phyloP scores from a whole-genome alignment of 2,329 filamentous ascomycete species.

The Balansia obtecta region DNA sequence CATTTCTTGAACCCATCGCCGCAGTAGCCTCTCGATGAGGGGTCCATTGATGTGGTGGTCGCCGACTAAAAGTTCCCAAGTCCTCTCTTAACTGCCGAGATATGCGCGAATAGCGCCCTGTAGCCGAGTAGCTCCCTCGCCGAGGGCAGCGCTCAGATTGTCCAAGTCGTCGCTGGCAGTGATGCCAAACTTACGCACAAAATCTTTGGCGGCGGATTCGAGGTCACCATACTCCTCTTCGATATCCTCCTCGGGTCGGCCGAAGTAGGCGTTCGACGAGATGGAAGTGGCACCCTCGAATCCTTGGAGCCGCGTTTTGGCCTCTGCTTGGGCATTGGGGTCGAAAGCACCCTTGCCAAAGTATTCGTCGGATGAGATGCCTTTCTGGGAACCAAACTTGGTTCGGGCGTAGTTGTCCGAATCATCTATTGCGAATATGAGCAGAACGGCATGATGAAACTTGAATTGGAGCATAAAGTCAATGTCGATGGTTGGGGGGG shows the following conservation, averaged over 20 bases:
- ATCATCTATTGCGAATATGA: slow-evolving; percentile 40
- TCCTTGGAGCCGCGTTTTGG: slow-evolving; percentile 74
- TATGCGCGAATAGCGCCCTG: slow-evolving; percentile 63
- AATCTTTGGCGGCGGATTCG: slow-evolving; percentile 89
- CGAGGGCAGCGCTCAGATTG: slow-evolving; percentile 70
- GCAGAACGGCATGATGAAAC: neutral
- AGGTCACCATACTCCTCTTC: slow-evolving; percentile 80
- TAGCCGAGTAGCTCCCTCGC: slow-evolving; percentile 72
- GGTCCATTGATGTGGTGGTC: too few species aligned
- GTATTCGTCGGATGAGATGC: slow-evolving; percentile 96
- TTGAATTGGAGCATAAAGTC: neutral
- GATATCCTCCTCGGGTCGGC: slow-evolving; percentile 73
- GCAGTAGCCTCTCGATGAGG: too few species aligned
- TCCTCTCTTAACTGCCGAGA: slow-evolving; percentile 39
- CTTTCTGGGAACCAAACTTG: slow-evolving; percentile 89
- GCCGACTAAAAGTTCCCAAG: too few species aligned
- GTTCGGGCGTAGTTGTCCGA: slow-evolving; percentile 70
- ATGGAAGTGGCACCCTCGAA: slow-evolving; percentile 90
- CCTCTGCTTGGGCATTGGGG: slow-evolving; percentile 66
- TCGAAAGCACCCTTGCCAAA: slow-evolving; percentile 88
- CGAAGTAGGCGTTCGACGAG: slow-evolving; percentile 96
- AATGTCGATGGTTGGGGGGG: neutral
- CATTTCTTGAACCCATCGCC: neutral
- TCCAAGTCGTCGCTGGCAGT: slow-evolving; percentile 94
- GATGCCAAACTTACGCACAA: slow-evolving; percentile 87